Conservation (phyloP, 2,329 filamentous ascomycete genomes). For the Ceratocystis smalleyi region DNA sequence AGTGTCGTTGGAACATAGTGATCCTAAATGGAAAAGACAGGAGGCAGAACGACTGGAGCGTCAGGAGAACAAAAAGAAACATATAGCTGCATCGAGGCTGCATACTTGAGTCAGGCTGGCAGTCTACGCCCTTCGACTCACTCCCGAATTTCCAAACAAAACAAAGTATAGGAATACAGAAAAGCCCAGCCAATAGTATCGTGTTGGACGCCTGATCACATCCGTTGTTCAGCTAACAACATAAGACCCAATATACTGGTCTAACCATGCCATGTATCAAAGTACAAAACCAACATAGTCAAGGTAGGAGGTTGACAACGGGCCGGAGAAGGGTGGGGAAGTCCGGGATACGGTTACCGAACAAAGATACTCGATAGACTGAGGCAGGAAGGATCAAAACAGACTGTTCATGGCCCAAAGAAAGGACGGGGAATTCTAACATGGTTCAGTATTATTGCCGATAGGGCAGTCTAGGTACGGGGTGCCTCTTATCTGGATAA, state of each 20-base stretch:
- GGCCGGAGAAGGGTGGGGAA: neutral
- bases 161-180: neutral
- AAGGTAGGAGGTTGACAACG: neutral
- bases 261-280: neutral
- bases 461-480: too few species aligned
- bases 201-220: neutral
- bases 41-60: neutral
- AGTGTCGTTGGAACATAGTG: too few species aligned
- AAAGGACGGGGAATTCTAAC: neutral
- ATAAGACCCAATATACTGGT: neutral
- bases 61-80: neutral
- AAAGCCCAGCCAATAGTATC: neutral
- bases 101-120: neutral
- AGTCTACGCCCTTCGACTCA: neutral
- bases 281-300: neutral
- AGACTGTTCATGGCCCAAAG: neutral
- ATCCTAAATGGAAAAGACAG: neutral
- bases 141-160: neutral
- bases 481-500: too few species aligned
- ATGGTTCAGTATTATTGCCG: too few species aligned
- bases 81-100: neutral
- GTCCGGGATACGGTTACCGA: slow-evolving; percentile 1
- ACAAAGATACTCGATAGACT: neutral
- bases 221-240: neutral
- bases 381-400: neutral